These are phyloP conservation scores for Sphagnum fallax DNA, from an alignment of 228 moss, liverwort and hornwort genomes.

Conservation along the genomic window DNA sequence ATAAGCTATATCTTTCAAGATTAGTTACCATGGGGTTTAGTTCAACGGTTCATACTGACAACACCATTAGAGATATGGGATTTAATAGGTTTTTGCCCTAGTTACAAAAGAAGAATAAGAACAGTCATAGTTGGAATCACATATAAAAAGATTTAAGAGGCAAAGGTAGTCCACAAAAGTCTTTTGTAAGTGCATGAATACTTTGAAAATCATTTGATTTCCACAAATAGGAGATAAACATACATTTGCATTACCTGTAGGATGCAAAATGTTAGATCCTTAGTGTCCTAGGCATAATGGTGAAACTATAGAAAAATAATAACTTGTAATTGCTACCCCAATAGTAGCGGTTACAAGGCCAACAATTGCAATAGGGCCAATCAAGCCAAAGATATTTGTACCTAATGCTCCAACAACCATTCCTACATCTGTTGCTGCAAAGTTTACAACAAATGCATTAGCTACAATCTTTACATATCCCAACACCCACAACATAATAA, in stretches of 20 bases:
- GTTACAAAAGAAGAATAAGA: no score
- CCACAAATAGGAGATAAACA: not conserved
- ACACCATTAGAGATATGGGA: no score
- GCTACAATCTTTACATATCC: constrained; percentile 91
- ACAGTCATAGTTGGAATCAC: no score
- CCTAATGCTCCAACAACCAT: constrained; percentile 64
- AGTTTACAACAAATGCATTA: constrained; percentile 58
- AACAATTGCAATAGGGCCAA: constrained; percentile 66
- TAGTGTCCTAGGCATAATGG: no score
- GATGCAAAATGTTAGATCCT: no score
- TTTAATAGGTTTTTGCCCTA: no score
- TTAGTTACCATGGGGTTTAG: no score
- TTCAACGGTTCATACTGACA: no score
- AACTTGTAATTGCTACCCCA: constrained; percentile 82
- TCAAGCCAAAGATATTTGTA: constrained; percentile 72
- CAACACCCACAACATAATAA: constrained; percentile 79
- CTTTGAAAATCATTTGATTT: not conserved
- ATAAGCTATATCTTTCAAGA: no score
- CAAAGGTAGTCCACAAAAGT: not conserved
- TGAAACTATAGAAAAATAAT: not conserved
- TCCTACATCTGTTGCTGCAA: constrained; percentile 60
- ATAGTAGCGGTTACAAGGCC: constrained; percentile 69
- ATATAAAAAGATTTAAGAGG: not conserved
- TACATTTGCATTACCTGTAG: no score
- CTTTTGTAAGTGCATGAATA: not conserved